Conservation (phyloP, 2,329 filamentous ascomycete species). For the Botrytis byssoidea region DNA sequence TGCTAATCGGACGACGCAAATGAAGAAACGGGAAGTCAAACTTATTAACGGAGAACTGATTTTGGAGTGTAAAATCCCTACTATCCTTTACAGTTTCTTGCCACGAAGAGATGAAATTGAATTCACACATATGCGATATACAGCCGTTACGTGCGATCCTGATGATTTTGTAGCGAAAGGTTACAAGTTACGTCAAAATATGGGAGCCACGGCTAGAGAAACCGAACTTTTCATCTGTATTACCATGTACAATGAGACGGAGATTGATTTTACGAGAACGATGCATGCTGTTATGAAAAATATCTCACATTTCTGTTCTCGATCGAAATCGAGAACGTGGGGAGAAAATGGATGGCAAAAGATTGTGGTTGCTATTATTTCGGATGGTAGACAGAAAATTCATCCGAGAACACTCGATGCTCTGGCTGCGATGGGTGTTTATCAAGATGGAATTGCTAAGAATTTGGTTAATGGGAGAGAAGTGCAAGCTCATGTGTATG, state of each 20-base stretch:
- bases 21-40: slow-evolving; percentile 89
- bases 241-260: slow-evolving; percentile 99
- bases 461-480: slow-evolving; percentile 96
- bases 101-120: slow-evolving; percentile 90
- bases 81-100: slow-evolving; percentile 94
- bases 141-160: slow-evolving; percentile 95
- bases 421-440: slow-evolving; percentile 93
- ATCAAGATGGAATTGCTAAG: slow-evolving; percentile 97
- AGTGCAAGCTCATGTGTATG: slow-evolving; percentile 95
- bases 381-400: slow-evolving; percentile 89
- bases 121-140: slow-evolving; percentile 99
- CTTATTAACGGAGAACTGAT: slow-evolving; percentile 98
- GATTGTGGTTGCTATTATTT: slow-evolving; percentile 96
- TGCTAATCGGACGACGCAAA: slow-evolving; percentile 71
- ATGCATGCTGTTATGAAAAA: slow-evolving; percentile 99
- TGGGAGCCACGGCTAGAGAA: slow-evolving; percentile 78
- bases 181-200: slow-evolving; percentile 90
- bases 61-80: slow-evolving; percentile 97
- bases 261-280: slow-evolving; percentile 92
- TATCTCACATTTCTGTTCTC: slow-evolving; percentile 91
- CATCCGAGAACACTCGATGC: slow-evolving; percentile 92
- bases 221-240: slow-evolving; percentile 96
- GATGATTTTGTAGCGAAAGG: slow-evolving; percentile 87
- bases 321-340: slow-evolving; percentile 91
- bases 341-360: slow-evolving; percentile 98